Evolutionary conservation across 1,284 basidiomycete genomes (phyloP), one percentile per base, ranked within the genome.

Genomic region (Ceratobasidium sp.): DNA sequence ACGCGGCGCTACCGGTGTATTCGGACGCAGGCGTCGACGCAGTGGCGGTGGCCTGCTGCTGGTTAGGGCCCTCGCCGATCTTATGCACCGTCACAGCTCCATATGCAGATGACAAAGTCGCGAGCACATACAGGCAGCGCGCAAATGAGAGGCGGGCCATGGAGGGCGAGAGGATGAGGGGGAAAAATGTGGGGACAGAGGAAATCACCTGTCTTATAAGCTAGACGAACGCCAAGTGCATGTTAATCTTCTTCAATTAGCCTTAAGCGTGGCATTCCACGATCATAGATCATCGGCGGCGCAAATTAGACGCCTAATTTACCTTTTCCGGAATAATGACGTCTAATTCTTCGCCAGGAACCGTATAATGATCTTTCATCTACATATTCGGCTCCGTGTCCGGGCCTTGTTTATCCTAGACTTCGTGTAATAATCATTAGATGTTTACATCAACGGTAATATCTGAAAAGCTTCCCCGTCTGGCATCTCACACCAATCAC

Each of bases 91-190:
- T 75, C n/a, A 75, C 46, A 9, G 71, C 71, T 12, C 58, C 39
- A 15, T 60, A 53, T 40, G 23, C 26, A 42, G 46, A 44, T 26
- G 42, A 28, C 18, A 75, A n/a, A 9, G 46, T 26, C 13, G 71
- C 71, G 10, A 64, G 26, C 42, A 44, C 64, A 67, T 51, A 67
- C 23, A 51, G 42, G 42, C 46, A 67, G 64, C 64, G 64, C 44
- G 26, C 44, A 51, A 67, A 28, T 42, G 56, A 75, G 60, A 75
- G 60, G 10, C 71, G 71, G 71, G 71, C 58, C 71, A 75, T 75
- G 42, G 71, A 44, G 39, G 18, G 46, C 10, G 44, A 26, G 56
- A 42, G 40, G 26, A 33, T 15, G 13, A 40, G 56, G 18, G 4
- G 33, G 3, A 33, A 18, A 3, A 46, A 5, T 5, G 26, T 18